Evolutionary conservation across 2,329 filamentous ascomycete species (phyloP).

Genomic region (Onygena corvina): DNA sequence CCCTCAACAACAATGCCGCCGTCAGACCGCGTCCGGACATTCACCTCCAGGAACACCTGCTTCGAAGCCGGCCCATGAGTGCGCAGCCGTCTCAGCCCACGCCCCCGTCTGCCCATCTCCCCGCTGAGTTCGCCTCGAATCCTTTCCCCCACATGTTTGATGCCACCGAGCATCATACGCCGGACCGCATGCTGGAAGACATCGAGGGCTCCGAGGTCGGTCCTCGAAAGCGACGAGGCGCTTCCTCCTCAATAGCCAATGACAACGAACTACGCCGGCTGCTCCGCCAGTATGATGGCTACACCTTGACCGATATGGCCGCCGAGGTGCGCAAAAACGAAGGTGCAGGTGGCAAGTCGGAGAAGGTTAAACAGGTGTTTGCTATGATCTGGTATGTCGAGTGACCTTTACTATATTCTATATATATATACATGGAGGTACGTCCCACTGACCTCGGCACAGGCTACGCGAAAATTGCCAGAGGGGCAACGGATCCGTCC

Average conservation of each 20-base stretch:
- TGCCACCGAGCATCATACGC: slow-evolving; percentile 32
- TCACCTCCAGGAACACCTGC: slow-evolving; percentile 27
- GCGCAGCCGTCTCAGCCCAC: slow-evolving; percentile 22
- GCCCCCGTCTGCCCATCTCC: slow-evolving; percentile 25
- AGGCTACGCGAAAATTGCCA: slow-evolving; percentile 39
- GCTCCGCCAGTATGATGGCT: slow-evolving; percentile 37
- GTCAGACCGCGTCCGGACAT: slow-evolving; percentile 27
- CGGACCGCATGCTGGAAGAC: slow-evolving; percentile 30
- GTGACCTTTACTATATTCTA: not conserved
- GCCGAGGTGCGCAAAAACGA: slow-evolving; percentile 39
- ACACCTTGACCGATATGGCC: slow-evolving; percentile 37
- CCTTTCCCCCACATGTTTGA: slow-evolving; percentile 34
- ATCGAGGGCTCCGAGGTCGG: slow-evolving; percentile 35
- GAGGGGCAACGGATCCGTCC: slow-evolving; percentile 54
- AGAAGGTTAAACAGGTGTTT: slow-evolving; percentile 42
- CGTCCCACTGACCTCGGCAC: slow-evolving; percentile 7
- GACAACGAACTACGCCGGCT: slow-evolving; percentile 39
- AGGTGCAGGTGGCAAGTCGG: slow-evolving; percentile 38
- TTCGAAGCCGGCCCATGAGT: slow-evolving; percentile 24
- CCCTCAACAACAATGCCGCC: slow-evolving; percentile 25
- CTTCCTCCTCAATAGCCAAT: slow-evolving; percentile 37
- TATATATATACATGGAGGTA: not conserved
- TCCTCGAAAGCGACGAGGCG: slow-evolving; percentile 36
- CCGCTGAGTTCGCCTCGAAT: slow-evolving; percentile 22
- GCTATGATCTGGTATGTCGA: slow-evolving; percentile 39